Base-by-base conservation (phyloP, 768 basidiomycete genomes). In the Rossbeevera mucosa region DNA sequence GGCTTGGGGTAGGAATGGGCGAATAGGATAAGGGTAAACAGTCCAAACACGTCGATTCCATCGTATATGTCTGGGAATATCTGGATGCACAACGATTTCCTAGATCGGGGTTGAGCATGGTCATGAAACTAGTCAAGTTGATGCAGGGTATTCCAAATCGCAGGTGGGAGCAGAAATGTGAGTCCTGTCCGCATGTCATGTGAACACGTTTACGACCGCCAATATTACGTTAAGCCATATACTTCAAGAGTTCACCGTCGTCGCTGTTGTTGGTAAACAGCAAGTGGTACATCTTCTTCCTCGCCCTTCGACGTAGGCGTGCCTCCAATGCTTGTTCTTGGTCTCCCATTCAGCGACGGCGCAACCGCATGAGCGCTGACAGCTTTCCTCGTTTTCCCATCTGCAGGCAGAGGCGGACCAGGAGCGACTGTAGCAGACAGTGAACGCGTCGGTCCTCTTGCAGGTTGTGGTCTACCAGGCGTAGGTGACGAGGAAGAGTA, bases 251-350 rank as follows among this genome's bases (percentile, higher is more conserved):
- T 54, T 65, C 47, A 64, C 76, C 69, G 81, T 62, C 82, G 76
- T 59, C 80, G 83, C 63, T 85, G 87, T 62, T 86, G 86, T 67
- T 90, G 87, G 76, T 82, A 90, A 51, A 88, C 68, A 18, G 90
- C 88, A 44, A 92, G 73, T 18, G 89, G 89, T 33, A 89, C 72
- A 63, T 91, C 89, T 64, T 91, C 89, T 62, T 91, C 88, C 62
- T 88, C 86, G 24, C 69, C 58, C 45, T 64, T 68, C 12, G 63
- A 52, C 28, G 60, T 33, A 20, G 59, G 51, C n/a, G 69, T 66
- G 48, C 78, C 74, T 31, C 62, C 66, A 7, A 56, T 24, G 47
- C 73, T 71, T 25, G 73, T 71, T 59, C 73, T 73, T 36, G 75
- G 75, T 56, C 76, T 72, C 53, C 68, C 71, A 49, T 73, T 67